These are phyloP conservation scores for Cercis canadensis DNA, from an alignment of 306 rosid genomes.

Conservation along the genomic window DNA sequence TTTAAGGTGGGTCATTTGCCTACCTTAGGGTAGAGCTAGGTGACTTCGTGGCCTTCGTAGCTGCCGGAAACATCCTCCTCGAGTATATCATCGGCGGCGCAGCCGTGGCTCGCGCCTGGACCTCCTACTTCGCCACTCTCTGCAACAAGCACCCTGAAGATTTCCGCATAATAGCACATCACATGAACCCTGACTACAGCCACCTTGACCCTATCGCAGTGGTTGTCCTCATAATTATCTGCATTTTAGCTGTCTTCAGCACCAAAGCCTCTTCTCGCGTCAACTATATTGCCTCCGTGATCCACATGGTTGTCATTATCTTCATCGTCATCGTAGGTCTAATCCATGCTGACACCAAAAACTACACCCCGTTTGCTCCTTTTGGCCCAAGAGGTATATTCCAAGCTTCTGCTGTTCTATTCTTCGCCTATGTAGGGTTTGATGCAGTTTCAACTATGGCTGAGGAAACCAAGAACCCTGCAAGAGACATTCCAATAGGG, in stretches of 20 bases:
- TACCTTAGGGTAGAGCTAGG: conserved; percentile 68
- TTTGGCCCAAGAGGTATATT: conserved; percentile 46
- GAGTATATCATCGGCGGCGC: conserved; percentile 56
- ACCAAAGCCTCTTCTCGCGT: conserved; percentile 60
- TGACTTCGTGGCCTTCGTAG: conserved; percentile 64
- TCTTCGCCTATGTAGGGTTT: conserved; percentile 64
- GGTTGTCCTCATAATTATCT: conserved; percentile 27
- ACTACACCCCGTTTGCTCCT: conserved; percentile 40
- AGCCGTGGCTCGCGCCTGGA: conserved; percentile 63
- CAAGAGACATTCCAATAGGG: conserved; percentile 58
- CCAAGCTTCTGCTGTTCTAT: conserved; percentile 52
- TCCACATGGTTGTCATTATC: conserved; percentile 49
- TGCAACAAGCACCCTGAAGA: conserved; percentile 46
- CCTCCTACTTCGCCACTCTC: conserved; percentile 67
- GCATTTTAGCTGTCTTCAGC: conserved; percentile 46
- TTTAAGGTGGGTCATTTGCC: conserved; percentile 66
- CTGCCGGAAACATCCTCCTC: conserved; percentile 64
- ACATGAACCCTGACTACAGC: conserved; percentile 3
- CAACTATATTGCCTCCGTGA: conserved; percentile 57
- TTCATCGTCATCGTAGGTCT: conserved; percentile 60
- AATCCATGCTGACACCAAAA: conserved; percentile 45
- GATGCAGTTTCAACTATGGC: conserved; percentile 67
- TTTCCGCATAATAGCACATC: conserved; percentile 41
- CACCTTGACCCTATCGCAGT: conserved; percentile 58
- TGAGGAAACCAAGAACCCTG: conserved; percentile 63